phyloP scores from a whole-genome alignment of 1,284 basidiomycete genomes.

The Boletus hoseneyae region DNA sequence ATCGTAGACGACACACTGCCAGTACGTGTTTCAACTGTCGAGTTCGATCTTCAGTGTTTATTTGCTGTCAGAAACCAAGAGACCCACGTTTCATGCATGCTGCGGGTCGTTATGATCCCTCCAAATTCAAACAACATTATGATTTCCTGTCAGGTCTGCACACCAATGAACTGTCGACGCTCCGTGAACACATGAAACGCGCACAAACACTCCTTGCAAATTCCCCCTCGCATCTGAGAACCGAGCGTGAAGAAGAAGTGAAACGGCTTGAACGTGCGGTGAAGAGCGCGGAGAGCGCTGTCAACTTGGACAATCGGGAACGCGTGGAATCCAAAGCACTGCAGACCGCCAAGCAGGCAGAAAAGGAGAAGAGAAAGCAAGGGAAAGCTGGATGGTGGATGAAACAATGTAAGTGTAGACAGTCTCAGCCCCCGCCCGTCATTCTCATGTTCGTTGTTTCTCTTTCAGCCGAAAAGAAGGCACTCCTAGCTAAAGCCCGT shows the following conservation, averaged over 20 bases:
- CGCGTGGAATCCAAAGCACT: constrained; percentile 68
- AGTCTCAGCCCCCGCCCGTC: background rate
- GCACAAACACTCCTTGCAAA: constrained; percentile 66
- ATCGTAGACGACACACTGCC: constrained; percentile 70
- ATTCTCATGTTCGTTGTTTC: constrained; percentile 3
- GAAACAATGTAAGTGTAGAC: constrained; percentile 66
- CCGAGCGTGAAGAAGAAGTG: constrained; percentile 69
- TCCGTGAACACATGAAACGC: constrained; percentile 65
- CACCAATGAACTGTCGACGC: constrained; percentile 60
- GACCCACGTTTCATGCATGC: constrained; percentile 89
- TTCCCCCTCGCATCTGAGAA: constrained; percentile 62
- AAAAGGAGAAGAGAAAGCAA: constrained; percentile 66
- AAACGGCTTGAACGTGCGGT: constrained; percentile 74
- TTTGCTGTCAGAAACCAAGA: constrained; percentile 57
- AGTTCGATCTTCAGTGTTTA: background rate
- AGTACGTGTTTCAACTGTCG: constrained; percentile 42
- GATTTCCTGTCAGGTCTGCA: constrained; percentile 75
- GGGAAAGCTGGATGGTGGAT: constrained; percentile 88
- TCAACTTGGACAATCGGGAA: constrained; percentile 74
- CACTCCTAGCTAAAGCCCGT: constrained; percentile 67
- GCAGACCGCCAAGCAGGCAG: constrained; percentile 57
- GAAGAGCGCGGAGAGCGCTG: constrained; percentile 73
- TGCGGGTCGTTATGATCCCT: constrained; percentile 66
- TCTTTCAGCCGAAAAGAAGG: constrained; percentile 68
- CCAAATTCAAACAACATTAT: constrained; percentile 76